These are phyloP conservation scores for Alternaria dauci DNA, from an alignment of 2,329 filamentous ascomycete genomes.

Conservation along the genomic window DNA sequence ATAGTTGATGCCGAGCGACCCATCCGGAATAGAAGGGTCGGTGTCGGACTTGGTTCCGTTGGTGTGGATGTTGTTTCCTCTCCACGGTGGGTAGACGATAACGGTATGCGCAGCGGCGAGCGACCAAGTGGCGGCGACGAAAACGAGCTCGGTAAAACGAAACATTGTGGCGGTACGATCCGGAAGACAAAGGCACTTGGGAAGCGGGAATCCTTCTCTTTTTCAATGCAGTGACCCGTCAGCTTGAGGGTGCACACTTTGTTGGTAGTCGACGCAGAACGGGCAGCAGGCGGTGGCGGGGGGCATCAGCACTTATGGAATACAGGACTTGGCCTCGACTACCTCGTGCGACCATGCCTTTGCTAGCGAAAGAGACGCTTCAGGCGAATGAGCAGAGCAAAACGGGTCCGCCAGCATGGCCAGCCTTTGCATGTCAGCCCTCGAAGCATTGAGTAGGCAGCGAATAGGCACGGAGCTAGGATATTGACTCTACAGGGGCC, in stretches of 20 bases:
- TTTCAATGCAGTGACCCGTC: conserved; percentile 12
- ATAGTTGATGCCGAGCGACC: conserved; percentile 57
- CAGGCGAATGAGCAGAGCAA: conserved; percentile 28
- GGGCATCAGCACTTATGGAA: conserved; percentile 38
- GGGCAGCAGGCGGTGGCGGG: conserved; percentile 39
- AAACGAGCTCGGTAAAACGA: conserved; percentile 44
- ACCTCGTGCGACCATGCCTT: conserved; percentile 33
- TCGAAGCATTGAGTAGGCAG: conserved; percentile 31
- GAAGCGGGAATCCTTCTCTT: conserved; percentile 16
- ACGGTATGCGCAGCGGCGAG: conserved; percentile 76
- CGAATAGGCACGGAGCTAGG: conserved; percentile 36
- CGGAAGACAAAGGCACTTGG: conserved; percentile 1
- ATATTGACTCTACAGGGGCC: conserved; percentile 44
- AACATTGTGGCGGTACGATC: conserved; percentile 38
- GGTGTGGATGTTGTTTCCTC: conserved; percentile 84
- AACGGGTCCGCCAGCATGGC: conserved; percentile 32
- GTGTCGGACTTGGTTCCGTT: conserved; percentile 67
- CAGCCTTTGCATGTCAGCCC: conserved; percentile 43
- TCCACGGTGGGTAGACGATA: conserved; percentile 84
- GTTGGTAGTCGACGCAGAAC: conserved; percentile 25
- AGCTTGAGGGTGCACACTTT: conserved; percentile 14
- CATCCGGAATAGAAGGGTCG: conserved; percentile 45
- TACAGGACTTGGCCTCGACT: conserved; percentile 20
- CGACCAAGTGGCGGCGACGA: conserved; percentile 46
- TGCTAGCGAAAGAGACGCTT: conserved; percentile 22